These are phyloP conservation scores for Capillidium rhysosporum DNA, from an alignment of 371 early-diverging fungal species.

Conservation along the genomic window DNA sequence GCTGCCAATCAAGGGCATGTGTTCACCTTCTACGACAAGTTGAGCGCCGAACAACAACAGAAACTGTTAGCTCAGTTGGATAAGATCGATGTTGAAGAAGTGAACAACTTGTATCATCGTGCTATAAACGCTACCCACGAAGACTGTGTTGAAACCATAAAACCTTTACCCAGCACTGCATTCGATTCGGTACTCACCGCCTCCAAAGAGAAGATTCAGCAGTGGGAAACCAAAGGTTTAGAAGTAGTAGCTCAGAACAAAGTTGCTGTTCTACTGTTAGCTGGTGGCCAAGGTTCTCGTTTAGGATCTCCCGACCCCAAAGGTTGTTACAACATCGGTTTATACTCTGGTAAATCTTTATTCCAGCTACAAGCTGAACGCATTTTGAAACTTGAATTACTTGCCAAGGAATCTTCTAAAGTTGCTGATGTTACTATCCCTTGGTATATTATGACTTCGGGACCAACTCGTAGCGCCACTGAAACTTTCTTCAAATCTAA, in stretches of 20 bases:
- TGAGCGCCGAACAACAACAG: constrained; percentile 31
- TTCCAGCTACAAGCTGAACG: constrained; percentile 89
- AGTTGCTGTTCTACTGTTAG: constrained; percentile 85
- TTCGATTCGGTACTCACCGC: constrained; percentile 54
- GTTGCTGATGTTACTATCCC: constrained; percentile 26
- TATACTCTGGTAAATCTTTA: constrained; percentile 69
- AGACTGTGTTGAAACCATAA: constrained; percentile 24
- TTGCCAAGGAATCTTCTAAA: constrained; percentile 21
- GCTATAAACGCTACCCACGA: constrained; percentile 33
- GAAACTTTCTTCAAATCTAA: constrained; percentile 35
- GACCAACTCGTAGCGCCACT: constrained; percentile 43
- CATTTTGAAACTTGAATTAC: constrained; percentile 56
- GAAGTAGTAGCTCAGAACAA: constrained; percentile 57
- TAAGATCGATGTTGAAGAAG: constrained; percentile 51
- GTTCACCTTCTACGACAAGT: constrained; percentile 52
- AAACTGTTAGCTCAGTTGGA: constrained; percentile 39
- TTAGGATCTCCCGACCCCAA: constrained; percentile 75
- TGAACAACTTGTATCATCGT: constrained; percentile 56
- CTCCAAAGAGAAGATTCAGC: constrained; percentile 24
- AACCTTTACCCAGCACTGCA: constrained; percentile 53
- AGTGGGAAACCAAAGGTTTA: constrained; percentile 60
- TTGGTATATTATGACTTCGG: constrained; percentile 71
- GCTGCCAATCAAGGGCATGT: constrained; percentile 80
- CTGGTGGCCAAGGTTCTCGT: constrained; percentile 82
- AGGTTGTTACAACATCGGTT: constrained; percentile 79